These are phyloP conservation scores for Ogataea zsoltii DNA, from an alignment of 805 yeast genomes.

Conservation along the genomic window DNA sequence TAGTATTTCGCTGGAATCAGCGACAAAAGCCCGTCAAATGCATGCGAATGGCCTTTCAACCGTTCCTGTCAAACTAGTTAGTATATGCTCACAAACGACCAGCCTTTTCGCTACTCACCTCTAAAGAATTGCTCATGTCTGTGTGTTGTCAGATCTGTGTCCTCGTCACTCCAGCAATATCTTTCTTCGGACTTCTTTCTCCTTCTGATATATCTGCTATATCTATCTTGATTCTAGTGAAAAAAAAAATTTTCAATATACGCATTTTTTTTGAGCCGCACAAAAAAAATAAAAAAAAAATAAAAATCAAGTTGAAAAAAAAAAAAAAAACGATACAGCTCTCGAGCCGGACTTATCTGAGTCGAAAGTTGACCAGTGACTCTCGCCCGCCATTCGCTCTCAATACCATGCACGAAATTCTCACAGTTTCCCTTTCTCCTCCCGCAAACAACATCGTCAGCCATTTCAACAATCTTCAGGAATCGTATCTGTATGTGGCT, in stretches of 20 bases:
- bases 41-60: conserved; percentile 71
- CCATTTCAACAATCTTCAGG: conserved; percentile 82
- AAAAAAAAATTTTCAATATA: conserved; percentile 8
- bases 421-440: conserved; percentile 75
- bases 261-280: conserved; percentile 9
- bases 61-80: conserved; percentile 53
- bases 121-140: conserved; percentile 18
- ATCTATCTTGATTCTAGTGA: background rate
- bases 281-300: background rate
- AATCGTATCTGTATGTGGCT: conserved; percentile 59
- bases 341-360: too few relatives aligned
- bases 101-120: conserved; percentile 7
- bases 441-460: conserved; percentile 72
- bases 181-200: background rate
- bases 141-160: background rate
- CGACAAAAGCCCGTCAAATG: conserved; percentile 87
- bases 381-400: background rate
- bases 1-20: conserved; percentile 93
- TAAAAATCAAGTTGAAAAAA: background rate
- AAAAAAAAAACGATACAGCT: too few relatives aligned
- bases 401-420: conserved; percentile 62
- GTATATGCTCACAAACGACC: background rate
- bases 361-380: background rate
- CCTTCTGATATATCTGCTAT: background rate
- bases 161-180: background rate